phyloP scores from a whole-genome alignment of 2,329 filamentous ascomycete species.

The Apiospora marii region DNA sequence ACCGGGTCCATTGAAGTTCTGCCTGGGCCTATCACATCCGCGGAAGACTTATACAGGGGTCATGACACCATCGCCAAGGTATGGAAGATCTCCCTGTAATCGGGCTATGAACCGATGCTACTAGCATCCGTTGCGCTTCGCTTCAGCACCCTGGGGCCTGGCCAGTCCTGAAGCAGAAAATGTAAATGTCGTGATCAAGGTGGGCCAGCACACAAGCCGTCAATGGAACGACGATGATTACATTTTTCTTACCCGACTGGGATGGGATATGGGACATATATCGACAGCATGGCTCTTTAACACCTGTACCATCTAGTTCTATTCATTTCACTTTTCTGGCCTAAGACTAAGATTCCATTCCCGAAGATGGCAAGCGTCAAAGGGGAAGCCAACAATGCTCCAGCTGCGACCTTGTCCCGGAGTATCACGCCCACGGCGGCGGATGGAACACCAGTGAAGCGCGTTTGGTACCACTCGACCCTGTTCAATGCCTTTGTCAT shows the following conservation, averaged over 20 bases:
- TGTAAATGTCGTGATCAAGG: slow-evolving; percentile 17
- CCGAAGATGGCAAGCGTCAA: slow-evolving; percentile 1
- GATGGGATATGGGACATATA: background rate
- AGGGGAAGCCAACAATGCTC: background rate
- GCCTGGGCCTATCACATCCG: background rate
- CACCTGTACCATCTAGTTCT: background rate
- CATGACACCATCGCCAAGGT: slow-evolving; percentile 23
- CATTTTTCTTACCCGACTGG: too few species aligned
- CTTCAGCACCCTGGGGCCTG: background rate
- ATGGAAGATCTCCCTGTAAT: background rate
- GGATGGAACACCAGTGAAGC: slow-evolving; percentile 26
- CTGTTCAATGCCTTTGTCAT: slow-evolving; percentile 63
- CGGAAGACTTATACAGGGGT: background rate
- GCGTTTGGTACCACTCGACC: slow-evolving; percentile 57
- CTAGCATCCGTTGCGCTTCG: background rate
- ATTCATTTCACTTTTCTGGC: background rate
- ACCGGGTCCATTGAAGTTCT: background rate
- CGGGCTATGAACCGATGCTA: background rate
- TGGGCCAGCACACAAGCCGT: slow-evolving; percentile 18
- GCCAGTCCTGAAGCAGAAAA: background rate
- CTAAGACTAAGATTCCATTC: background rate
- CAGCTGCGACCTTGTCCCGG: background rate
- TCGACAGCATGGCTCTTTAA: background rate
- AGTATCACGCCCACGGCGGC: background rate
- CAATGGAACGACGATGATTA: slow-evolving; percentile 4